Conservation (phyloP, 1,284 basidiomycete genomes). For the Cutaneotrichosporon spelunceum region DNA sequence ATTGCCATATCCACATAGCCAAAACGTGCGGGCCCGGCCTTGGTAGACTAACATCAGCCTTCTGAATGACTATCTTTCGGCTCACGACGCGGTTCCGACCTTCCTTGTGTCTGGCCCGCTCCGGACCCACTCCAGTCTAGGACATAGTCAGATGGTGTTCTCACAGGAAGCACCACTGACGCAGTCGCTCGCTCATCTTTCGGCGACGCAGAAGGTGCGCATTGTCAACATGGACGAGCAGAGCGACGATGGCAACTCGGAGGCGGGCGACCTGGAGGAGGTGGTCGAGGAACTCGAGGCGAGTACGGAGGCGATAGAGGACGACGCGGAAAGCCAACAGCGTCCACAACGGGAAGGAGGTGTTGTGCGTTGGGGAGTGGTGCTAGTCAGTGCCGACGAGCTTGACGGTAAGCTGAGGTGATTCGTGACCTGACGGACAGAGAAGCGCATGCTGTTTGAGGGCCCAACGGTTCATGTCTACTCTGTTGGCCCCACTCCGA, state of each 20-base stretch:
- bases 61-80: slow-evolving; percentile 26
- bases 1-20: slow-evolving; percentile 41
- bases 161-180: slow-evolving; percentile 19
- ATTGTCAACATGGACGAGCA: slow-evolving; percentile 49
- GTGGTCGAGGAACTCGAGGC: slow-evolving; percentile 22
- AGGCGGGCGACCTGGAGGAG: slow-evolving; percentile 30
- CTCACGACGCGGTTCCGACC: slow-evolving; percentile 30
- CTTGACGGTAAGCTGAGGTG: slow-evolving; percentile 40
- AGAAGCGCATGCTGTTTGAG: slow-evolving; percentile 41
- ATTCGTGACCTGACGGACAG: slow-evolving; percentile 22
- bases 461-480: slow-evolving; percentile 42
- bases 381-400: slow-evolving; percentile 32
- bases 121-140: slow-evolving; percentile 27
- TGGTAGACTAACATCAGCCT: slow-evolving; percentile 19
- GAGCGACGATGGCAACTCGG: slow-evolving; percentile 43
- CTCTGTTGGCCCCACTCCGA: slow-evolving; percentile 32
- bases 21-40: slow-evolving; percentile 38
- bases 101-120: slow-evolving; percentile 45
- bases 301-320: slow-evolving; percentile 18
- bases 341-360: slow-evolving; percentile 4
- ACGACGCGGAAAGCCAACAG: slow-evolving; percentile 7
- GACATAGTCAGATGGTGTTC: slow-evolving; percentile 22
- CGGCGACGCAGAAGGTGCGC: slow-evolving; percentile 33
- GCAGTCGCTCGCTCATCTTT: slow-evolving; percentile 32
- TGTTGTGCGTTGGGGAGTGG: slow-evolving; percentile 39